phyloP scores from a whole-genome alignment of 2,329 filamentous ascomycete species.

The Escovopsis sp. region DNA sequence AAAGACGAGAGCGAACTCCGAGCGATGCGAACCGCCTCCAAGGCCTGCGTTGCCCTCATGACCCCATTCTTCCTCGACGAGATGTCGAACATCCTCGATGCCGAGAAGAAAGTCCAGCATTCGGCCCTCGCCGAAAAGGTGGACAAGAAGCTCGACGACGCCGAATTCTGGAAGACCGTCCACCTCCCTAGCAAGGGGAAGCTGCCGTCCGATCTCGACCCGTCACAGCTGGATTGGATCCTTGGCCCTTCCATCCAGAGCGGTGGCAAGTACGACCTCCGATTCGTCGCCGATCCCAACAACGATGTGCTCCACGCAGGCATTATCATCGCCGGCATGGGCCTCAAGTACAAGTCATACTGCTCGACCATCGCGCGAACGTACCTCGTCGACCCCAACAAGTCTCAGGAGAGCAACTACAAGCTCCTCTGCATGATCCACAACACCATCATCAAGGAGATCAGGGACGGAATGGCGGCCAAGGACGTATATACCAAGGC shows the following conservation, averaged over 20 bases:
- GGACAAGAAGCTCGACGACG: conserved; percentile 79
- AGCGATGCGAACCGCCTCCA: conserved; percentile 84
- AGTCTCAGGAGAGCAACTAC: conserved; percentile 88
- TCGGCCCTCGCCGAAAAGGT: conserved; percentile 74
- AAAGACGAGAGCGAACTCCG: conserved; percentile 93
- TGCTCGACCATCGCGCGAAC: conserved; percentile 84
- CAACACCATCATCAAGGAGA: conserved; percentile 76
- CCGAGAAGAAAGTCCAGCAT: conserved; percentile 95
- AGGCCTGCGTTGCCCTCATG: conserved; percentile 88
- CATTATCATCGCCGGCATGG: conserved; percentile 84
- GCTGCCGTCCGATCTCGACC: conserved; percentile 74
- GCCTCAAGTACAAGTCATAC: conserved; percentile 90
- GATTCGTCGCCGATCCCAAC: conserved; percentile 63
- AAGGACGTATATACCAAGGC: conserved; percentile 93
- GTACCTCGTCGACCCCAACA: conserved; percentile 93
- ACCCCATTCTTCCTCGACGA: conserved; percentile 95
- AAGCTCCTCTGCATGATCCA: conserved; percentile 75
- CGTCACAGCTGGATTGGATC: conserved; percentile 83
- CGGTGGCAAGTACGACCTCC: conserved; percentile 86
- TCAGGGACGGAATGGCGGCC: conserved; percentile 69
- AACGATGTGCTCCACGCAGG: conserved; percentile 75
- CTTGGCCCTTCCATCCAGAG: conserved; percentile 85
- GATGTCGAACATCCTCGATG: conserved; percentile 90
- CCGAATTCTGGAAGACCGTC: conserved; percentile 80
- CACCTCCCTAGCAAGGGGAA: conserved; percentile 55